phyloP scores from a whole-genome alignment of 1,139 yeast genomes.

The Kodamaea sp. region DNA sequence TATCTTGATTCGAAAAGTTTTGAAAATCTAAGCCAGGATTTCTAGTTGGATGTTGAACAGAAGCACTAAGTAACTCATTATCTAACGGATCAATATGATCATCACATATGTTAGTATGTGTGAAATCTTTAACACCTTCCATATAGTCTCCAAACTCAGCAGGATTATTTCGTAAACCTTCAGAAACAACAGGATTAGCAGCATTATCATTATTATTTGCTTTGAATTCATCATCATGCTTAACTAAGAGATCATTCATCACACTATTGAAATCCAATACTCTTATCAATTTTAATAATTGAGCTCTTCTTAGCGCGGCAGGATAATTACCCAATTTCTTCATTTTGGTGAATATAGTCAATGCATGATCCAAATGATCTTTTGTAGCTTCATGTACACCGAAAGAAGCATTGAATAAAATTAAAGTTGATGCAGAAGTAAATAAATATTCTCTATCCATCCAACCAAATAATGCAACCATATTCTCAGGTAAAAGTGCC shows the following conservation, averaged over 20 bases:
- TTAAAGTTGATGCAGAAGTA: constrained; percentile 75
- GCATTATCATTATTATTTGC: not conserved
- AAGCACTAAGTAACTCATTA: constrained; percentile 4
- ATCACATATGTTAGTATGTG: constrained; percentile 8
- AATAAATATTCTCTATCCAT: constrained; percentile 85
- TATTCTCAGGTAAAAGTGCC: constrained; percentile 68
- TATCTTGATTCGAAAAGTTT: constrained; percentile 16
- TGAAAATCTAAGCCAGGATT: constrained; percentile 21
- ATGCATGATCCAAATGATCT: constrained; percentile 70
- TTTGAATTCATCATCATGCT: constrained; percentile 49
- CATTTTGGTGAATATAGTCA: constrained; percentile 69
- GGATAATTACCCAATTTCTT: constrained; percentile 74
- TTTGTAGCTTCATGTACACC: constrained; percentile 78
- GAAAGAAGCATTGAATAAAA: constrained; percentile 74
- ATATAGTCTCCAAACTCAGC: constrained; percentile 10
- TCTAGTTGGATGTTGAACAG: not conserved
- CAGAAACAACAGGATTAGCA: no score
- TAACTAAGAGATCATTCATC: constrained; percentile 52
- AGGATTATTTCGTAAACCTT: not conserved
- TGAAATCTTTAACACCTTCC: constrained; percentile 10
- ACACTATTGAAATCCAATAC: constrained; percentile 67
- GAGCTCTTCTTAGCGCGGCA: constrained; percentile 71
- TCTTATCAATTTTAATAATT: constrained; percentile 58
- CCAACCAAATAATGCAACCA: constrained; percentile 83
- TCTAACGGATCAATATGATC: constrained; percentile 12